These are phyloP conservation scores for Pharnaceum exiguum DNA, from an alignment of 148 eudicot species.

Conservation along the genomic window DNA sequence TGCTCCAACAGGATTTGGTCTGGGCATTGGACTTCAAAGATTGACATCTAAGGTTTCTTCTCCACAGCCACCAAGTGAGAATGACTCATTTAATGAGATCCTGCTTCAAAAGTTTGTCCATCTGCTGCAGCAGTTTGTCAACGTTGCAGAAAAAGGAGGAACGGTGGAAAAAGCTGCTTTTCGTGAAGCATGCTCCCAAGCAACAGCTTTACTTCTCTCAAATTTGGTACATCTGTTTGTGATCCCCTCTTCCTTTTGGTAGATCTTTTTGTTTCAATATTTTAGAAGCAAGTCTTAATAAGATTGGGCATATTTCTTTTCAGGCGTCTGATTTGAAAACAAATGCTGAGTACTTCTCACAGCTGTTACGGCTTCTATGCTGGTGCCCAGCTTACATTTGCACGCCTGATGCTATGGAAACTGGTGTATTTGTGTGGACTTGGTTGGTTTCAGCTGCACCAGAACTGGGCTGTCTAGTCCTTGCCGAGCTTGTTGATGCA, in stretches of 20 bases:
- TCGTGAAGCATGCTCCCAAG: constrained; percentile 92
- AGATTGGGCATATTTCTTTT: constrained; percentile 12
- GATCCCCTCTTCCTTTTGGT: constrained; percentile 1
- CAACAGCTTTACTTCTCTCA: constrained; percentile 90
- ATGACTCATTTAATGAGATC: constrained; percentile 77
- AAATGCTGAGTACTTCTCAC: constrained; percentile 77
- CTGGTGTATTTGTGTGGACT: constrained; percentile 95
- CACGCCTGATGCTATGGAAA: constrained; percentile 93
- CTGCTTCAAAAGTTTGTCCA: constrained; percentile 82
- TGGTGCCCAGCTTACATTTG: constrained; percentile 99
- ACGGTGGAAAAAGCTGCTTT: constrained; percentile 77
- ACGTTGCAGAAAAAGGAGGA: constrained; percentile 77
- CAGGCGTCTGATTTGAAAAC: constrained; percentile 70
- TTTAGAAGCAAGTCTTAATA: too few relatives aligned
- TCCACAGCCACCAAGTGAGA: constrained; percentile 42
- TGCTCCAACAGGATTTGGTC: constrained; percentile 44
- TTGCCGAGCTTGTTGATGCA: constrained; percentile 98
- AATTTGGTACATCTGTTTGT: constrained; percentile 56
- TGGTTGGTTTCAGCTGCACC: constrained; percentile 99
- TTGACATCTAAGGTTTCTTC: constrained; percentile 49
- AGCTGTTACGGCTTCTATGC: constrained; percentile 92
- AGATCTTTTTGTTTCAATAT: too few relatives aligned
- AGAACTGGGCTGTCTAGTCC: constrained; percentile 84
- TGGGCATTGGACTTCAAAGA: constrained; percentile 51
- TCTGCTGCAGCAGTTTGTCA: constrained; percentile 84